Base-by-base conservation (phyloP, 345 rosid genomes). In the Gossypium australe region DNA sequence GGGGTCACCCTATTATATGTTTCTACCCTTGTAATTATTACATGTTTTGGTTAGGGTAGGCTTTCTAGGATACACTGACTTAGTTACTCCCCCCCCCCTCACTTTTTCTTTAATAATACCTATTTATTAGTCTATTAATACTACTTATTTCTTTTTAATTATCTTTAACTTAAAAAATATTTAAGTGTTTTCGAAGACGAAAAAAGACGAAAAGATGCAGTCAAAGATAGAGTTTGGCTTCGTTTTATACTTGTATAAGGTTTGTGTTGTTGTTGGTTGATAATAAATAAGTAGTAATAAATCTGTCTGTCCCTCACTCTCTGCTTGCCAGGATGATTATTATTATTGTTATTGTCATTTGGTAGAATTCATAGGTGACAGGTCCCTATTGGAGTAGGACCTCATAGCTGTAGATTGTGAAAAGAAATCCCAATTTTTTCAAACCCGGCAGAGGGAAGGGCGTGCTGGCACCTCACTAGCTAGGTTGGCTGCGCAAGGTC, bases 21-120 rank as follows among this genome's bases (percentile, higher is more conserved):
- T 55, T 55, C 52, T 5, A 29, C 56, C 43, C 45, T 60, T 43
- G 75, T 80, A 70, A 82, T 80, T 77, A 78, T 82, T 85, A 65
- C 49, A 18, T 70, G 79, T 75, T 34, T 77, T 68, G 67, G 75
- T 79, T 78, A 71, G 62, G 75, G 76, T 80, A 73, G 75, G 34
- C 60, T 79, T 77, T 75, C 65, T 64, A 59, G 82, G 65, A 47
- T 12, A 66, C 7, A 43, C 29, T 24, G 3, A 2, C 48, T 63
- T 38, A 14, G 20, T 5, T n/a, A 18, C 10, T 7, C 20, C 17
- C 34, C 41, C 17, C n/a, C 0, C 0, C 34, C 34, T 5, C n/a
- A 9, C 8, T 2, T 27, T 49, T 18, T n/a, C 17, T 18, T 44
- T 45, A 34, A 34, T 34, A 34, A 5, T 34, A 34, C 41, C 41